These are phyloP conservation scores for Diaporthe nobilis DNA, from an alignment of 2,329 filamentous ascomycete species.

Conservation along the genomic window DNA sequence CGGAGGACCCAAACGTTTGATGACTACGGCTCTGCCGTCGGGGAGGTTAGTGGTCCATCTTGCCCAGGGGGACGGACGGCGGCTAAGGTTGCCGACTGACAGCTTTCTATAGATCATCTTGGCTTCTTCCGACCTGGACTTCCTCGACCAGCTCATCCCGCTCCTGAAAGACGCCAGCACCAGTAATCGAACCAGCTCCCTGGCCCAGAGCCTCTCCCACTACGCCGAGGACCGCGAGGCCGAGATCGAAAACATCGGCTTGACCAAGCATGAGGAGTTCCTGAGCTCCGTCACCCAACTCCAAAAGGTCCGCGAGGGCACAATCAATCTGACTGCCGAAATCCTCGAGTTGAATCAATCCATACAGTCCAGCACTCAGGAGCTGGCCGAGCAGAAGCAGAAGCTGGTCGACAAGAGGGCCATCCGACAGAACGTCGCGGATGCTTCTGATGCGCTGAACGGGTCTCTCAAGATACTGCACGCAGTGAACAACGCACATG, in stretches of 20 bases:
- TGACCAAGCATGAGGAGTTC: conserved; percentile 97
- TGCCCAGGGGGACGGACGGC: conserved; percentile 6
- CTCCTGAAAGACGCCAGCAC: conserved; percentile 91
- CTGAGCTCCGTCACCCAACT: conserved; percentile 93
- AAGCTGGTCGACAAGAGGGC: conserved; percentile 92
- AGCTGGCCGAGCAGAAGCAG: conserved; percentile 94
- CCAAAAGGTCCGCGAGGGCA: conserved; percentile 92
- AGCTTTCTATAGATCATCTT: conserved; percentile 82
- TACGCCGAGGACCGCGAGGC: conserved; percentile 89
- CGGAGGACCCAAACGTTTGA: conserved; percentile 46
- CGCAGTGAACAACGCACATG: conserved; percentile 94
- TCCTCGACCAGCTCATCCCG: conserved; percentile 94
- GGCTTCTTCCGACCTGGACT: conserved; percentile 91
- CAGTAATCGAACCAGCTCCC: conserved; percentile 78
- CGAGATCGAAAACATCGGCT: conserved; percentile 94
- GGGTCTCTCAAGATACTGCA: conserved; percentile 94
- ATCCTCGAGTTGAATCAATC: conserved; percentile 94
- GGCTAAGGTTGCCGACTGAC: conserved; percentile 37
- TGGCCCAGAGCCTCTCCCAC: conserved; percentile 83
- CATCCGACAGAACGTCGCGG: conserved; percentile 95
- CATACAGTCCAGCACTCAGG: conserved; percentile 95
- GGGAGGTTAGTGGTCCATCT: conserved; percentile 44
- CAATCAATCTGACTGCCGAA: conserved; percentile 88
- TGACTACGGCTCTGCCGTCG: conserved; percentile 48
- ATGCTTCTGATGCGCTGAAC: conserved; percentile 88